Evolutionary conservation across 352 stramenopile genomes (phyloP), one percentile per base, ranked within the genome.

Genomic region (Phytophthora sp.): DNA sequence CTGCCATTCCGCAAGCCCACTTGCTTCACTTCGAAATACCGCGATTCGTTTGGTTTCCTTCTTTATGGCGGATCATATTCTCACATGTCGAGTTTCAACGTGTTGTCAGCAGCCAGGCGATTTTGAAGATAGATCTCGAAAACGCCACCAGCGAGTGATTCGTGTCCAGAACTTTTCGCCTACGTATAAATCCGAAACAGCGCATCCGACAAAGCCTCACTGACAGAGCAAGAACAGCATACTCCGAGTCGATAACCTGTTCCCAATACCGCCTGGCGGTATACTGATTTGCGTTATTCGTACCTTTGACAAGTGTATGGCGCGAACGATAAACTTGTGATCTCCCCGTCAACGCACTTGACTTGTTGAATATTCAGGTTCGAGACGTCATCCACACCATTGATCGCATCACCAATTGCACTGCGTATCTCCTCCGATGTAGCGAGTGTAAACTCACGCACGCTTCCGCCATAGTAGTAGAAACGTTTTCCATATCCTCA

Each of bases 241-340:
- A 71, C 31, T 57, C 31, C 18, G 54, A 65, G 47, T 70, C 54
- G 20, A 70, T 45, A 26, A 65, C 26, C 1, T 57, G 30, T 27
- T 53, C 49, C 62, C 54, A 71, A 38, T 64, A 31, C 46, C 18
- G 38, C 7, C 18, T 27, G 18, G 26, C 3, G 16, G 9, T n/a
- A 58, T 54, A 63, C 1, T 51, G 18, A 53, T 27, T 15, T 18
- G 21, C 16, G 9, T 63, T 27, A 26, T 16, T 27, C 2, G 13
- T 8, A 24, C 52, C 29, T 58, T 64, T 33, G 8, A 69, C 18
- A 23, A 69, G 63, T 31, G 38, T 64, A 42, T 41, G 52, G 26
- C 42, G 36, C 61, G 63, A 63, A 13, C 45, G 52, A 69, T 64
- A 35, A 38, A 69, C 13, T 63, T 69, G 50, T 7, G 41, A 57